phyloP scores from a whole-genome alignment of 495 filamentous ascomycete species.

The Daldinia childiae region DNA sequence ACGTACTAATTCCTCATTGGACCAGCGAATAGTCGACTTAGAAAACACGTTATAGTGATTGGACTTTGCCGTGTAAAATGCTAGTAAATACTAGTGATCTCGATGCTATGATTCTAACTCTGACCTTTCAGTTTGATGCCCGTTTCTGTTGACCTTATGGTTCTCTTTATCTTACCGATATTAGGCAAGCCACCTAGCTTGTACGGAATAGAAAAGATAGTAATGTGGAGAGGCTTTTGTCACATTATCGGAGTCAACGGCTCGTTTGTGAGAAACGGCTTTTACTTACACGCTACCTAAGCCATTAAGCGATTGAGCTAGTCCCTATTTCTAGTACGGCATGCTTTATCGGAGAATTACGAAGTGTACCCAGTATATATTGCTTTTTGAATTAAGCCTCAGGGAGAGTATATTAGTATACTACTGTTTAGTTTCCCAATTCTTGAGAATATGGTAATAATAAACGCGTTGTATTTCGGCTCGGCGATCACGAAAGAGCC shows the following conservation, averaged over 20 bases:
- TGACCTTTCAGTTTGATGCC: constrained; percentile 10
- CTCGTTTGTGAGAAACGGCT: constrained; percentile 5
- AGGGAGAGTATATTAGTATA: neutral
- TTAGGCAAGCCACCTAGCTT: constrained; percentile 15
- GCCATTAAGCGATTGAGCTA: neutral
- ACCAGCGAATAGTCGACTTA: constrained; percentile 22
- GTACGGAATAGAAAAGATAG: constrained; percentile 6
- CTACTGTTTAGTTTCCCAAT: neutral
- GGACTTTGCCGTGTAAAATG: constrained; percentile 13
- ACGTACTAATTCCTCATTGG: constrained; percentile 38
- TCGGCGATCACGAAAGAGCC: constrained; percentile 27
- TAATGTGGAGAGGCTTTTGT: constrained; percentile 17
- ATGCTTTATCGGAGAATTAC: neutral
- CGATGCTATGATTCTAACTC: constrained; percentile 18
- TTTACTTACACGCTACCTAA: neutral
- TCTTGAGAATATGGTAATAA: constrained; percentile 5
- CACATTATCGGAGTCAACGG: constrained; percentile 20
- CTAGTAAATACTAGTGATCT: constrained; percentile 25
- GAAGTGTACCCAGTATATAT: neutral
- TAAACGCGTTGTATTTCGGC: constrained; percentile 21
- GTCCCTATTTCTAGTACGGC: neutral
- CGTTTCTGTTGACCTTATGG: constrained; percentile 12
- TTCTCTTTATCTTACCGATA: constrained; percentile 28
- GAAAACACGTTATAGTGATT: constrained; percentile 35
- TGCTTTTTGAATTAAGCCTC: neutral